Conservation (phyloP, 768 basidiomycete genomes). For the Lanmaoa rubissima region DNA sequence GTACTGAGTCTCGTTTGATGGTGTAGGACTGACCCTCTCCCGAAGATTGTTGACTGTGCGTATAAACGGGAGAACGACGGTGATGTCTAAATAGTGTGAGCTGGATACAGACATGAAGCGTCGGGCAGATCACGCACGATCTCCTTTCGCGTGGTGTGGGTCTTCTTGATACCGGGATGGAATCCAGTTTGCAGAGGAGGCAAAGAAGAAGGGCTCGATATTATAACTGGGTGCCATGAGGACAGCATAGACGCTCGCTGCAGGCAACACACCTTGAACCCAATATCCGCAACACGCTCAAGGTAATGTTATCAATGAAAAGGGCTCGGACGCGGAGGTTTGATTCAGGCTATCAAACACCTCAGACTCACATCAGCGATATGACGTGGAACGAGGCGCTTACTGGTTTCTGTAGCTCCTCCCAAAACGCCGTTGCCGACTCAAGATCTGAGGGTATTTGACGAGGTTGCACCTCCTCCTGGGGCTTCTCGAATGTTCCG, state of each 20-base stretch:
- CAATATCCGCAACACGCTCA: slow-evolving; percentile 35
- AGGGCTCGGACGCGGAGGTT: slow-evolving; percentile 32
- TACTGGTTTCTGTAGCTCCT: slow-evolving; percentile 27
- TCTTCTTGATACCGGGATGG: slow-evolving; percentile 43
- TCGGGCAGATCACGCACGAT: slow-evolving; percentile 34
- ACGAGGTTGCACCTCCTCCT: neutral
- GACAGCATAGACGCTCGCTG: neutral
- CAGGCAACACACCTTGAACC: slow-evolving; percentile 33
- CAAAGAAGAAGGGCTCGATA: slow-evolving; percentile 45
- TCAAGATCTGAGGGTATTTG: slow-evolving; percentile 16
- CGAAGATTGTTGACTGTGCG: slow-evolving; percentile 37
- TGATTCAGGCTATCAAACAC: slow-evolving; percentile 16
- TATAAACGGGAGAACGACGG: slow-evolving; percentile 41
- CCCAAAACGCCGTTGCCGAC: slow-evolving; percentile 25
- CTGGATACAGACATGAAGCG: neutral
- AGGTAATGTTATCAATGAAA: slow-evolving; percentile 37
- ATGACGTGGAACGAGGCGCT: neutral
- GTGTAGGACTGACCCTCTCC: slow-evolving; percentile 11
- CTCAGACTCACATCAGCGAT: neutral
- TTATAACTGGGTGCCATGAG: slow-evolving; percentile 32
- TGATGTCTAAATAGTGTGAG: slow-evolving; percentile 36
- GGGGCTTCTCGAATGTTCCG: slow-evolving; percentile 18
- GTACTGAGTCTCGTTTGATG: slow-evolving; percentile 13
- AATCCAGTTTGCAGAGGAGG: slow-evolving; percentile 42
- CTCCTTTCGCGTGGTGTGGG: slow-evolving; percentile 24